Base-by-base conservation (phyloP, 208 protist genomes). In the Trypanosoma scelopori region DNA sequence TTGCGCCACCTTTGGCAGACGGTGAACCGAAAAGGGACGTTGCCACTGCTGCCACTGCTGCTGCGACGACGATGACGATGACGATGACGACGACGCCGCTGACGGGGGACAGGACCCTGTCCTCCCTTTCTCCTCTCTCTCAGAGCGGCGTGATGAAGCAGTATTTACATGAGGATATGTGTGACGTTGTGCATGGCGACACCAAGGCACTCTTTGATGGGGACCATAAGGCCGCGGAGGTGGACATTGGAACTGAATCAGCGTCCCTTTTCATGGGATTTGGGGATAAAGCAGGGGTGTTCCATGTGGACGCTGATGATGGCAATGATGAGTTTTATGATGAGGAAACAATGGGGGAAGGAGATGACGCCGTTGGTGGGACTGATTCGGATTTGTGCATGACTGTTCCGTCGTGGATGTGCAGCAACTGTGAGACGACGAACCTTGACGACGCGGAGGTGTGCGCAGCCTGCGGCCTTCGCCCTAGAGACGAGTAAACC, bases 371-470 rank as follows among this genome's bases (percentile, higher is more conserved):
- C 1, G 39, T n/a, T 4, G 32, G 51, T 9, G 59, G 57, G 6
- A 49, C 55, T 32, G 49, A 47, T 48, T 20, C 4, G 27, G 59
- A 32, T 15, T 67, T 50, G 69, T 27, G n/a, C 41, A 39, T 3
- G 22, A 22, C 39, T 23, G 64, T 71, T 46, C 55, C 57, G 0
- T 72, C 71, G 4, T 78, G 71, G 71, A 61, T 68, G 43, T 78
- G 71, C 57, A 22, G 4, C 18, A 69, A 71, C 43, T 78, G 71
- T 41, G 71, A 78, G 53, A 55, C 58, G 0, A 61, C 32, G 30
- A 78, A 78, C 39, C 59, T 68, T 47, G 71, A 72, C 18, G 71
- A 78, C n/a, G 59, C 43, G 5, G 55, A 65, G 27, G 25, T 39
- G n/a, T 78, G 71, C 52, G 71, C 61, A 25, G 23, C 15, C 16